Base-by-base conservation (phyloP, 2,329 filamentous ascomycete genomes). In the Diaporthe caulivora region DNA sequence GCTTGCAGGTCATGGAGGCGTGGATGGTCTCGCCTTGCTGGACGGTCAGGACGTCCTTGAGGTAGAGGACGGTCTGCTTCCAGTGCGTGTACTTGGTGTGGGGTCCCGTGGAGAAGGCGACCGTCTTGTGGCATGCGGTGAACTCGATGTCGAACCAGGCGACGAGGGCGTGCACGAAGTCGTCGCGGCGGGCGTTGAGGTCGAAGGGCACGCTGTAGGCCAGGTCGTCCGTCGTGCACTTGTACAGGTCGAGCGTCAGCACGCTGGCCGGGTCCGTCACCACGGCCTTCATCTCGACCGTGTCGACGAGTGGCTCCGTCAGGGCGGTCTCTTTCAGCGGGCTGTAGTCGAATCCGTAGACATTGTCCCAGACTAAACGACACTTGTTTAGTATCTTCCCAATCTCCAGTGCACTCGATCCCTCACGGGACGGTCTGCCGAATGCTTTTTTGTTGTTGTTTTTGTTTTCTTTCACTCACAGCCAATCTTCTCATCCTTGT, bases 81-180 rank as follows among this genome's bases (percentile, higher is more conserved):
- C 97, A 99, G 89, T 99, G 97, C 24, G 97, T 99, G 87, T 98
- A 98, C 87, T 98, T 98, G 79, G 96, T 97, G 86, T 98, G 97
- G 37, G 97, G 97, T 29, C 97, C 97, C 24, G 97, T 99, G 70
- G 94, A 97, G 89, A 99, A 99, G 81, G 92, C 91, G 81, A 99
- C 95, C 42, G 95, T 94, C 90, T 98, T 98, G 90, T 99, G 97
- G 90, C 97, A 98, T 74, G 95, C 95, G 68, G 94, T 94, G 86
- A 99, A 99, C 81, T 98, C 96, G 79, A 99, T 98, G 82, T 99
- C 97, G 86, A 99, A 99, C 97, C 97, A 99, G 15, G 96, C 94
- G 78, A 99, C 97, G 72, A 99, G 87, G 72, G 97, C 97, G 84
- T 99, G 97, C 80, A 98, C 90, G 85, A 97, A 98, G 87, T 99